Evolutionary conservation across 768 basidiomycete species (phyloP).

Genomic region (Naganishia randhawae): DNA sequence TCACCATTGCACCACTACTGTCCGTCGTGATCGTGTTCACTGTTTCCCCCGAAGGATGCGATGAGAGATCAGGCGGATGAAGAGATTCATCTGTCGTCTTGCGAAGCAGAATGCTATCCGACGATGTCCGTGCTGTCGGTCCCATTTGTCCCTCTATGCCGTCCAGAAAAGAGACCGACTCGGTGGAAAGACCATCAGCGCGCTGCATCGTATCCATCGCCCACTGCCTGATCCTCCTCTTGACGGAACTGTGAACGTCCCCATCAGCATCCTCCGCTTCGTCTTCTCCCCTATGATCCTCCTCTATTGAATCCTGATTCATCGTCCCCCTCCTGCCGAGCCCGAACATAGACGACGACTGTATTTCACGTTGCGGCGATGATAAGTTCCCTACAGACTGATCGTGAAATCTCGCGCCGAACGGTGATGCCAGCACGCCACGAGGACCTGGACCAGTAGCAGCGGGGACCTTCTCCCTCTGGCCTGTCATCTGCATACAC

Average conservation of each 20-base stretch:
- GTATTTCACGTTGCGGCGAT: not conserved
- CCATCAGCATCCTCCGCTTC: not conserved
- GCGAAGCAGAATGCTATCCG: not conserved
- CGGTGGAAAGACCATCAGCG: not conserved
- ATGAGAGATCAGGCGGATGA: not conserved
- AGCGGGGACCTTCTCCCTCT: not conserved
- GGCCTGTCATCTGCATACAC: not conserved
- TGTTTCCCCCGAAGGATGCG: constrained; percentile 4
- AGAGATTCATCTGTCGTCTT: not conserved
- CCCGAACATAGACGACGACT: not conserved
- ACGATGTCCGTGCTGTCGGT: not conserved
- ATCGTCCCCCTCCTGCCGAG: not conserved
- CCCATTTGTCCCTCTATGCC: no score
- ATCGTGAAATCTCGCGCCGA: not conserved
- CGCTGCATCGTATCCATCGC: constrained; percentile 19
- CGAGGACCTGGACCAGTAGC: not conserved
- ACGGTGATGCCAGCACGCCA: not conserved
- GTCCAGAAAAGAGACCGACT: not conserved
- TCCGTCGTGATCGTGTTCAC: constrained; percentile 11
- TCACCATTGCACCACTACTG: not conserved
- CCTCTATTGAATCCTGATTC: constrained; percentile 7
- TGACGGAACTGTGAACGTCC: not conserved
- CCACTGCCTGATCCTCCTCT: constrained; percentile 16
- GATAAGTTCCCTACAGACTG: not conserved
- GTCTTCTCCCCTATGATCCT: constrained; percentile 12